A percentile compares a stretch with the other conserved stretches of the same genome.
These are phyloP conservation scores for Arachnopeziza araneosa DNA, from an alignment of 2,329 filamentous ascomycete genomes.

Conservation along the genomic window DNA sequence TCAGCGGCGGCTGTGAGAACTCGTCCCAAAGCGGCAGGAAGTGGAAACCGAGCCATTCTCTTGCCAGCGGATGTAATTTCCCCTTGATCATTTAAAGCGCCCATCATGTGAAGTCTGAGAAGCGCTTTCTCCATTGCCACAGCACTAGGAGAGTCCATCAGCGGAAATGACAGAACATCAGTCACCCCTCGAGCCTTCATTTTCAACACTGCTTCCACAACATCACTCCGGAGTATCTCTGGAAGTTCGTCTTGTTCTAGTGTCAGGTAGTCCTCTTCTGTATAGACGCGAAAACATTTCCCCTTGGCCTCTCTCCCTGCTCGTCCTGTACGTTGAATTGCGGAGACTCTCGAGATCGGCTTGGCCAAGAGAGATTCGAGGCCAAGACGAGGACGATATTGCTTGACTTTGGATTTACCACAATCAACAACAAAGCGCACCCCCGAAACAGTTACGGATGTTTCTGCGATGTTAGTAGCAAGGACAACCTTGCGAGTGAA, in stretches of 20 bases:
- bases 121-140: constrained; percentile 79
- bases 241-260: constrained; percentile 72
- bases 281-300: constrained; percentile 86
- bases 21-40: constrained; percentile 74
- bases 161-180: constrained; percentile 75
- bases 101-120: constrained; percentile 71
- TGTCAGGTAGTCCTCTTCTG: constrained; percentile 64
- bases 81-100: constrained; percentile 67
- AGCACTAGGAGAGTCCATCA: constrained; percentile 74
- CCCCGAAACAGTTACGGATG: constrained; percentile 90
- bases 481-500: constrained; percentile 83
- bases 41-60: constrained; percentile 76
- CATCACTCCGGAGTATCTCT: constrained; percentile 86
- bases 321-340: constrained; percentile 84
- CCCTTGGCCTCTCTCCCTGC: constrained; percentile 89
- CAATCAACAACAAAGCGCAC: constrained; percentile 89
- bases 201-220: constrained; percentile 78
- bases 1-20: constrained; percentile 76
- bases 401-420: constrained; percentile 90
- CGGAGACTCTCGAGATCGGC: constrained; percentile 87
- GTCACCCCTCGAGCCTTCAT: constrained; percentile 90
- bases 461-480: constrained; percentile 97
- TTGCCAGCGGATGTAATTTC: constrained; percentile 67
- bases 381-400: constrained; percentile 77
- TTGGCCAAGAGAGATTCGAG: constrained; percentile 89